Conservation (phyloP, 805 yeast species). For the Candida yuanshanica region DNA sequence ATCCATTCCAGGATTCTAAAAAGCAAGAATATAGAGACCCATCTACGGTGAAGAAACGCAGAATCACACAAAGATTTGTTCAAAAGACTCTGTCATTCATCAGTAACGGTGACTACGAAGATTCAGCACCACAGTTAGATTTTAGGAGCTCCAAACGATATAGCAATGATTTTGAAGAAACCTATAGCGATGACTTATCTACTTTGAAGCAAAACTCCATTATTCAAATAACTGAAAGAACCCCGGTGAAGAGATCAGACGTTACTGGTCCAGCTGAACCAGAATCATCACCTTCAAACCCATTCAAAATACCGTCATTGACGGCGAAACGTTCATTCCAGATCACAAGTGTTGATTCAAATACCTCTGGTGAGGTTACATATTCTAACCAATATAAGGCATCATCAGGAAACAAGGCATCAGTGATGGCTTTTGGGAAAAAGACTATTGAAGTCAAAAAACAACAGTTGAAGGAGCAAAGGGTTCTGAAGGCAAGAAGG, state of each 20-base stretch:
- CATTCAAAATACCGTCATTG: conserved; percentile 34
- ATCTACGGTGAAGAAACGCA: conserved; percentile 26
- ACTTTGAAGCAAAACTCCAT: conserved; percentile 40
- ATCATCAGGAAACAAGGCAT: conserved; percentile 50
- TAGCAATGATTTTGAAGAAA: conserved; percentile 25
- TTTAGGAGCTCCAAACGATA: conserved; percentile 26
- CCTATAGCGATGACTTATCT: conserved; percentile 38
- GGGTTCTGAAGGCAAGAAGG: conserved; percentile 22
- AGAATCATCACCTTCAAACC: conserved; percentile 17
- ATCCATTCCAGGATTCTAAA: conserved; percentile 25
- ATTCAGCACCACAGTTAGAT: not conserved
- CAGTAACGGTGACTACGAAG: conserved; percentile 25
- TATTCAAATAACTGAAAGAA: conserved; percentile 27
- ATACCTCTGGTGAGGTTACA: conserved; percentile 40
- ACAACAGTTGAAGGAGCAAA: conserved; percentile 11
- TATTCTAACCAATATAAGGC: conserved; percentile 47
- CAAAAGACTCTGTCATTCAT: conserved; percentile 52
- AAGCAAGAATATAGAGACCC: conserved; percentile 19
- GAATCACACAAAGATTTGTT: conserved; percentile 49
- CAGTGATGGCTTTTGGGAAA: conserved; percentile 49
- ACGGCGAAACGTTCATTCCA: conserved; percentile 38
- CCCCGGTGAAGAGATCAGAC: conserved; percentile 17
- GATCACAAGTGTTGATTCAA: conserved; percentile 2
- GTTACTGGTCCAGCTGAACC: conserved; percentile 17
- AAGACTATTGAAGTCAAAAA: conserved; percentile 12